A percentile compares a stretch with the other conserved stretches of the same genome.
Evolutionary conservation across 805 yeast genomes (phyloP).

Genomic region (Lachancea nothofagi): DNA sequence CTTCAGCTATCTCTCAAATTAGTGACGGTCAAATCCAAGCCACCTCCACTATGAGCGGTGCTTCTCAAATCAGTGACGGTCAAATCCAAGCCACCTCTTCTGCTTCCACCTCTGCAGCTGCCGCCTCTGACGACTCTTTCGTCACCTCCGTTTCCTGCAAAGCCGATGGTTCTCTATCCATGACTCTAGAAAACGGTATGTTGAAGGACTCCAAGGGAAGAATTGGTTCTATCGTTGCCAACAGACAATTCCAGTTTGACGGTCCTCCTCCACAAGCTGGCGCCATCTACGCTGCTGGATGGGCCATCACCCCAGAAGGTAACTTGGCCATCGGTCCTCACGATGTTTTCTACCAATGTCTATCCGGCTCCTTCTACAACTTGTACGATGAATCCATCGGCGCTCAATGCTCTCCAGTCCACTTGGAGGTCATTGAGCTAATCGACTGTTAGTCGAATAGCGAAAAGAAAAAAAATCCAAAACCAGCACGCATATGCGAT

Average conservation of each 20-base stretch:
- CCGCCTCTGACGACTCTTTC: conserved; percentile 23
- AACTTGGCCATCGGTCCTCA: conserved; percentile 57
- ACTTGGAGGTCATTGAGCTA: conserved; percentile 54
- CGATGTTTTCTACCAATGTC: conserved; percentile 65
- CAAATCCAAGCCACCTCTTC: conserved; percentile 20
- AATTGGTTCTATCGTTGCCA: conserved; percentile 74
- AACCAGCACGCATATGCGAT: background rate
- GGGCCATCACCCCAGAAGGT: conserved; percentile 52
- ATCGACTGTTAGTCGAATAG: conserved; percentile 43
- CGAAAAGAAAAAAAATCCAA: background rate
- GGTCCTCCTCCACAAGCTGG: conserved; percentile 86
- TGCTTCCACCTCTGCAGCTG: conserved; percentile 19
- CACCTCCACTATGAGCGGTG: conserved; percentile 22
- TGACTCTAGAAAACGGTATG: conserved; percentile 46
- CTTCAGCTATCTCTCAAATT: conserved; percentile 41
- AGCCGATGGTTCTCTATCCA: conserved; percentile 45
- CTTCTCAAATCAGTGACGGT: conserved; percentile 16
- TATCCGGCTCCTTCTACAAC: conserved; percentile 74
- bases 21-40: conserved; percentile 34
- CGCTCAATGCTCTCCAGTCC: conserved; percentile 56
- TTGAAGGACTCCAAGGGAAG: conserved; percentile 58
- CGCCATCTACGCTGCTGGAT: conserved; percentile 64
- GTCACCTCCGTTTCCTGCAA: conserved; percentile 40
- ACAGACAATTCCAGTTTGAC: conserved; percentile 81
- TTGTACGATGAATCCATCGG: conserved; percentile 62